Conservation (phyloP, 345 rosid genomes). For the Linum trigynum region DNA sequence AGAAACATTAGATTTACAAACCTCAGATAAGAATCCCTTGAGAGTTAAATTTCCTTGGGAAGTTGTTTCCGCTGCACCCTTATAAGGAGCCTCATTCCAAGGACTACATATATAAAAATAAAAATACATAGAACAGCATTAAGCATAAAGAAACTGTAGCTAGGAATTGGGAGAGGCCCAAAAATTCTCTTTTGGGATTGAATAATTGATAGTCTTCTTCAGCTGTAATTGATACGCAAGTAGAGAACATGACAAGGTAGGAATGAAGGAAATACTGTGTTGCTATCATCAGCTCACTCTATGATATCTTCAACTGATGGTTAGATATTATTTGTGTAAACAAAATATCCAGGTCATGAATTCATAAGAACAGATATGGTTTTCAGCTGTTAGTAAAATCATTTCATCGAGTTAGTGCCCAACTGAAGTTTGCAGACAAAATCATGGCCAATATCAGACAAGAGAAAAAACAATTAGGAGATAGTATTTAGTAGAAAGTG, state of each 20-base stretch:
- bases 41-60: conserved; percentile 50
- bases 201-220: background rate
- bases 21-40: conserved; percentile 61
- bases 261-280: background rate
- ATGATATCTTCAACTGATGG: background rate
- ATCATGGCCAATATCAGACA: background rate
- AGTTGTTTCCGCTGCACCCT: conserved; percentile 61
- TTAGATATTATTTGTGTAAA: background rate
- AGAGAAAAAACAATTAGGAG: background rate
- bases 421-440: background rate
- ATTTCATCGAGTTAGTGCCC: background rate
- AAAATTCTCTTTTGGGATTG: background rate
- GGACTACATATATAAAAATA: conserved; percentile 43
- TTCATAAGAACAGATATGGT: background rate
- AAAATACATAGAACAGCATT: conserved; percentile 13
- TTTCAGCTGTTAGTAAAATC: background rate
- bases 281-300: background rate
- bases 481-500: background rate
- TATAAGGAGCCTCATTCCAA: conserved; percentile 53
- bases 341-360: too few species aligned
- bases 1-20: conserved; percentile 23
- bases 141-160: conserved; percentile 7
- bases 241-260: background rate
- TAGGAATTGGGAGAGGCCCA: conserved; percentile 1
- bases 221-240: conserved; percentile 8